Percentiles rank a stretch among this genome's conserved stretches.
These are phyloP conservation scores for Datura wrightii DNA, from an alignment of 257 asterid genomes.

Conservation along the genomic window DNA sequence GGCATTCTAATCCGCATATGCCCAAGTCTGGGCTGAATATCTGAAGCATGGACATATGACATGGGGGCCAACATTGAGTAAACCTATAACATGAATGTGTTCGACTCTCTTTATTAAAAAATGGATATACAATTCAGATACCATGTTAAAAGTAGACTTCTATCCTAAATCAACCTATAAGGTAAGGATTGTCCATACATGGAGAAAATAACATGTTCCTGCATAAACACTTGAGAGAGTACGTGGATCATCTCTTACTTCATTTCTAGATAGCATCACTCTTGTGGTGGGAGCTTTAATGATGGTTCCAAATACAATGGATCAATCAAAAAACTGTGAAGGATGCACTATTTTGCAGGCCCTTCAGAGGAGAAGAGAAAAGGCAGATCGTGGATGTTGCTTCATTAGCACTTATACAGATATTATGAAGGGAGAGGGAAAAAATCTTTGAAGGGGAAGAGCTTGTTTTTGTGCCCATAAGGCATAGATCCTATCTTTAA, in stretches of 20 bases:
- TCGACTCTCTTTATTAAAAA: neutral
- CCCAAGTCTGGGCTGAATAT: neutral
- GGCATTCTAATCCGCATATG: neutral
- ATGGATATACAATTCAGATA: neutral
- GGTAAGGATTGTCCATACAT: neutral
- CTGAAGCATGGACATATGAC: conserved; percentile 13
- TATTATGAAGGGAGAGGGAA: neutral
- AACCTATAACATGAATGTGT: neutral
- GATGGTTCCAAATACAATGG: neutral
- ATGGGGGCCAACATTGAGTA: neutral
- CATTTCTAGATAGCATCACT: neutral
- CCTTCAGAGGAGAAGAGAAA: neutral
- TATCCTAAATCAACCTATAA: neutral
- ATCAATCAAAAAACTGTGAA: neutral
- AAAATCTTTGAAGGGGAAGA: neutral
- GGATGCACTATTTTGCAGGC: neutral
- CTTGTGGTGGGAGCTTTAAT: neutral
- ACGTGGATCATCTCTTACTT: neutral
- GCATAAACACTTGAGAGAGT: neutral
- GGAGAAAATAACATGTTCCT: neutral
- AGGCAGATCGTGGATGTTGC: neutral
- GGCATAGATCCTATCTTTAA: neutral
- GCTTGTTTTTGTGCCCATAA: neutral
- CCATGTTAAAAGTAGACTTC: neutral
- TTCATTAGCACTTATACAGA: neutral